A percentile compares a stretch with the other conserved stretches of the same genome.
Conservation (phyloP, 179 eudicot species). For the Spergularia azorica region DNA sequence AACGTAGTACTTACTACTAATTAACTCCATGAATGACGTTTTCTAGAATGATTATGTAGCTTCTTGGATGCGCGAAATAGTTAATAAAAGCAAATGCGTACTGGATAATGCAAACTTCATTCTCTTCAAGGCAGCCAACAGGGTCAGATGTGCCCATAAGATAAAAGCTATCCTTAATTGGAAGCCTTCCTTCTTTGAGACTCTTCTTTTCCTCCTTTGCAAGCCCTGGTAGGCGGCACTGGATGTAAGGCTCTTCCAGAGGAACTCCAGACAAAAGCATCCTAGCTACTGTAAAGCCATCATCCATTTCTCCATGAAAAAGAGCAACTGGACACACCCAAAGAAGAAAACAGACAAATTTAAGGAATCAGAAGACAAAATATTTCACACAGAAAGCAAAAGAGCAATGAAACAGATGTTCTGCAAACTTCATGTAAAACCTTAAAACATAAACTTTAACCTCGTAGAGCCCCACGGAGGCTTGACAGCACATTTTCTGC, state of each 20-base stretch:
- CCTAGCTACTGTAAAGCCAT: conserved; percentile 35
- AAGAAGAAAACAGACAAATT: not conserved
- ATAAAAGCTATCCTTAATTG: conserved; percentile 63
- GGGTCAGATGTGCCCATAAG: conserved; percentile 92
- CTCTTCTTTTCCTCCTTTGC: conserved; percentile 49
- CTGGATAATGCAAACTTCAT: conserved; percentile 83
- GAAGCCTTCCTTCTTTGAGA: conserved; percentile 61
- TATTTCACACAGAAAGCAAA: not conserved
- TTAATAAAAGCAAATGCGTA: conserved; percentile 32
- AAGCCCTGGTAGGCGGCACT: conserved; percentile 39
- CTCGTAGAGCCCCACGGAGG: conserved; percentile 24
- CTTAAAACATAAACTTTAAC: conserved; percentile 7
- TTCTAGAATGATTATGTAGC: not conserved
- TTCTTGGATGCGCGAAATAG: not conserved
- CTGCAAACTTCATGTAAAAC: not conserved
- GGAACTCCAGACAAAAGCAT: conserved; percentile 78
- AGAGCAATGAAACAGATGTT: not conserved
- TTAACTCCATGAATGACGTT: not conserved
- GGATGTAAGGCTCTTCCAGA: conserved; percentile 66
- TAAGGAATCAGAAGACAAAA: not conserved
- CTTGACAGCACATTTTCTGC: conserved; percentile 34
- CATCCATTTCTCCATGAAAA: conserved; percentile 47
- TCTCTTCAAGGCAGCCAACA: conserved; percentile 43
- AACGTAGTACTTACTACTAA: not conserved
- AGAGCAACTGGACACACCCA: conserved; percentile 50